Evolutionary conservation across 1,284 basidiomycete genomes (phyloP).

Genomic region (Microbotryum intermedium): DNA sequence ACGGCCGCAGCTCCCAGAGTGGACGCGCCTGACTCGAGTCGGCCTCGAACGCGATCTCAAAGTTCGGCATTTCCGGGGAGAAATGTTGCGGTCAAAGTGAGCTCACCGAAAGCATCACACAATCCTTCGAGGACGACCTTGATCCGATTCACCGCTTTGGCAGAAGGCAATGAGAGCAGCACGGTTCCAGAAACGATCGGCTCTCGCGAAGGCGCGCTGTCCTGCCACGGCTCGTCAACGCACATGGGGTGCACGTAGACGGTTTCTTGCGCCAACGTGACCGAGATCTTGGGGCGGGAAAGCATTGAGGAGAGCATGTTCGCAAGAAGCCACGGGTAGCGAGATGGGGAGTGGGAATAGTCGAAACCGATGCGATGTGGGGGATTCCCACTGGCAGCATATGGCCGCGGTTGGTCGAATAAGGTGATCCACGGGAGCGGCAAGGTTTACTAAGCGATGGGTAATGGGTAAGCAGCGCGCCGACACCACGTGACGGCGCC

Average conservation of each 20-base stretch:
- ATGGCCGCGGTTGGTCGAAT: too few relatives aligned
- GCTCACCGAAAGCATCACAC: conserved; percentile 15
- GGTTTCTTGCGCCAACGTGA: not conserved
- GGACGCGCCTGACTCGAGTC: too few relatives aligned
- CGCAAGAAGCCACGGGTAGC: not conserved
- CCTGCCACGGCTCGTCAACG: not conserved
- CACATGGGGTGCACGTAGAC: not conserved
- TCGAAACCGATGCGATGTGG: too few relatives aligned
- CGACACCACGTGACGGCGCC: not conserved
- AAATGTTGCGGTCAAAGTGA: too few relatives aligned
- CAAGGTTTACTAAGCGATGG: not conserved
- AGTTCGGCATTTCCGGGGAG: too few relatives aligned
- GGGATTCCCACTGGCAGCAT: too few relatives aligned
- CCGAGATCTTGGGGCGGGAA: not conserved
- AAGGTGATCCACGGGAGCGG: too few relatives aligned
- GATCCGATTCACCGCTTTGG: conserved; percentile 6
- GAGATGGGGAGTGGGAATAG: too few relatives aligned
- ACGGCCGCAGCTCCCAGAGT: too few relatives aligned
- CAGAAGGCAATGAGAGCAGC: conserved; percentile 11
- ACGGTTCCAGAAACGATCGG: conserved; percentile 19
- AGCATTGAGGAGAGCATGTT: not conserved
- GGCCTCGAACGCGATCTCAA: too few relatives aligned
- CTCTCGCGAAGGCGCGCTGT: conserved; percentile 8
- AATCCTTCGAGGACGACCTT: conserved; percentile 22
- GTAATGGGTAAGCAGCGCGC: not conserved